Evolutionary conservation across 257 asterid genomes (phyloP).

Genomic region (Osmanthus fragrans): DNA sequence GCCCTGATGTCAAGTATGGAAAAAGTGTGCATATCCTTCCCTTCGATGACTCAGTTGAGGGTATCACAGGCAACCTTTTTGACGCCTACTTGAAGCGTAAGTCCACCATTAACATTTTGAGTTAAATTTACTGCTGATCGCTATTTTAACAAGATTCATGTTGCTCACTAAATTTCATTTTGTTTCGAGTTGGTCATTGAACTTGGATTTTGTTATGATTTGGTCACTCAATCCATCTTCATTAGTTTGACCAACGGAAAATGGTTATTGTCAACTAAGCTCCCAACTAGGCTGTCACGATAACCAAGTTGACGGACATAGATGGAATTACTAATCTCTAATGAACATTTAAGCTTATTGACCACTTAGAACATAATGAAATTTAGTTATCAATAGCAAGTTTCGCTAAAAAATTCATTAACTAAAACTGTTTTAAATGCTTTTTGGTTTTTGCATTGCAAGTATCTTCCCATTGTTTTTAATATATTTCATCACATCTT

Average conservation of each 20-base stretch:
- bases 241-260: background rate
- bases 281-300: background rate
- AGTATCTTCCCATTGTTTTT: background rate
- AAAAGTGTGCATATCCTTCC: slow-evolving; percentile 54
- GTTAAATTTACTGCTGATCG: background rate
- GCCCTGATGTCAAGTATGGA: slow-evolving; percentile 52
- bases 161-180: background rate
- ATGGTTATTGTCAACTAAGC: background rate
- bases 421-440: background rate
- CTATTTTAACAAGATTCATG: background rate
- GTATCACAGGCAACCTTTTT: slow-evolving; percentile 47
- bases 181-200: background rate
- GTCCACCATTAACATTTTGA: background rate
- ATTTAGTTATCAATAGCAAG: background rate
- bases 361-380: background rate
- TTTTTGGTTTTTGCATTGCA: background rate
- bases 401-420: background rate
- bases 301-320: background rate
- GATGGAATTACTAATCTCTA: background rate
- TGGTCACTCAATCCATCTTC: background rate
- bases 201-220: background rate
- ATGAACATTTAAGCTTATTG: background rate
- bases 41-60: slow-evolving; percentile 43
- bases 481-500: background rate
- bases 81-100: slow-evolving; percentile 49